phyloP scores from a whole-genome alignment of 2,329 filamentous ascomycete genomes.

The Phaeophleospora eucalypticola region DNA sequence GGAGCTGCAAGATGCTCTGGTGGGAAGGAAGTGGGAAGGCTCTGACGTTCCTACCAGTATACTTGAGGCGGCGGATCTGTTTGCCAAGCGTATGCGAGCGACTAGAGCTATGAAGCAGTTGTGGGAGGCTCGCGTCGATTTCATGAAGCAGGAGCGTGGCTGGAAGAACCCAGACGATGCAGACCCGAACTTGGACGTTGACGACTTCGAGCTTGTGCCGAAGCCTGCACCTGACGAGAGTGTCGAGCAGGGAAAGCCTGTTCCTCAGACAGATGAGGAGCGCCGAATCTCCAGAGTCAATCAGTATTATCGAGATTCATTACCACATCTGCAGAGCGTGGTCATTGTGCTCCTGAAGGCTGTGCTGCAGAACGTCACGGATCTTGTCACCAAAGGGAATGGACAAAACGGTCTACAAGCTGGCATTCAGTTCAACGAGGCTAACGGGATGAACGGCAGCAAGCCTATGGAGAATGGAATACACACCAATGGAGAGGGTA shows the following conservation, averaged over 20 bases:
- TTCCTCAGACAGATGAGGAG: slow-evolving; percentile 25
- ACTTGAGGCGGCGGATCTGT: slow-evolving; percentile 87
- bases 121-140: slow-evolving; percentile 89
- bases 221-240: slow-evolving; percentile 32
- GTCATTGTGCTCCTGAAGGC: slow-evolving; percentile 90
- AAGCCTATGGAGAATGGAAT: slow-evolving; percentile 38
- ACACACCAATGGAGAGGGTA: slow-evolving; percentile 24
- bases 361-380: slow-evolving; percentile 80
- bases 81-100: slow-evolving; percentile 84
- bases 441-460: slow-evolving; percentile 29
- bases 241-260: slow-evolving; percentile 26
- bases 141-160: slow-evolving; percentile 86
- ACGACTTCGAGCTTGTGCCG: slow-evolving; percentile 28
- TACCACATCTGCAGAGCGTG: slow-evolving; percentile 86
- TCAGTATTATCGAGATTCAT: slow-evolving; percentile 70
- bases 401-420: slow-evolving; percentile 49
- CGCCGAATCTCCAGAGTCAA: slow-evolving; percentile 57
- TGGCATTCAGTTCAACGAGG: slow-evolving; percentile 38
- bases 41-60: slow-evolving; percentile 92
- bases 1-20: slow-evolving; percentile 71
- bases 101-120: slow-evolving; percentile 86
- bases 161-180: slow-evolving; percentile 60
- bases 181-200: slow-evolving; percentile 27
- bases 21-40: slow-evolving; percentile 87
- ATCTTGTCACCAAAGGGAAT: slow-evolving; percentile 62